A percentile compares a stretch with the other conserved stretches of the same genome.
Evolutionary conservation across 176 grass and related monocot species (phyloP).

Genomic region (Musa beccarii): DNA sequence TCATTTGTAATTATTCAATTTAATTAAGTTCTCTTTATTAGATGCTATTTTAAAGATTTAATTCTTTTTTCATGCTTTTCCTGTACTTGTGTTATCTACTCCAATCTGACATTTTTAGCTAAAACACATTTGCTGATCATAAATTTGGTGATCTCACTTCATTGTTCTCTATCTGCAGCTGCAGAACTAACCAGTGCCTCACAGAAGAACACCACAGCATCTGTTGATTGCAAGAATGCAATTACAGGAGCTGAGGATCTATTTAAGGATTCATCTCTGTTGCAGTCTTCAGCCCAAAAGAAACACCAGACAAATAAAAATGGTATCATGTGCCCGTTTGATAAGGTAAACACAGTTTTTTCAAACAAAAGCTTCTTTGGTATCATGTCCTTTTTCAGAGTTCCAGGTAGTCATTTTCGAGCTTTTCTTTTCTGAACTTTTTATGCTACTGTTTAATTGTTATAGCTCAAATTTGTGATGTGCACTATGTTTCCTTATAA

Average conservation of each 20-base stretch:
- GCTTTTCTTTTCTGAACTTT: background rate
- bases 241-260: slow-evolving; percentile 25
- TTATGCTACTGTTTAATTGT: no score
- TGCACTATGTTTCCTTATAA: background rate
- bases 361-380: background rate
- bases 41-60: background rate
- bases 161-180: slow-evolving; percentile 23
- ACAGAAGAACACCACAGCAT: slow-evolving; percentile 18
- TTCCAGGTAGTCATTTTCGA: background rate
- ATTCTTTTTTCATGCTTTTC: background rate
- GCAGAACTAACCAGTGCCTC: slow-evolving; percentile 20
- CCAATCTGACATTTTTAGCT: background rate
- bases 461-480: no score
- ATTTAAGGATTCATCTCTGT: slow-evolving; percentile 22
- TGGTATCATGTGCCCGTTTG: slow-evolving; percentile 49
- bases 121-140: background rate
- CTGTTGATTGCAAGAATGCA: slow-evolving; percentile 24
- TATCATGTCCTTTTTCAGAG: background rate
- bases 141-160: background rate
- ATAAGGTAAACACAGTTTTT: slow-evolving; percentile 27
- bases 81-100: background rate
- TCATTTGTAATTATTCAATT: background rate
- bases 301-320: slow-evolving; percentile 31
- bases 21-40: background rate
- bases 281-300: background rate